phyloP scores from a whole-genome alignment of 2,329 filamentous ascomycete genomes.

The Arthroderma sp. region DNA sequence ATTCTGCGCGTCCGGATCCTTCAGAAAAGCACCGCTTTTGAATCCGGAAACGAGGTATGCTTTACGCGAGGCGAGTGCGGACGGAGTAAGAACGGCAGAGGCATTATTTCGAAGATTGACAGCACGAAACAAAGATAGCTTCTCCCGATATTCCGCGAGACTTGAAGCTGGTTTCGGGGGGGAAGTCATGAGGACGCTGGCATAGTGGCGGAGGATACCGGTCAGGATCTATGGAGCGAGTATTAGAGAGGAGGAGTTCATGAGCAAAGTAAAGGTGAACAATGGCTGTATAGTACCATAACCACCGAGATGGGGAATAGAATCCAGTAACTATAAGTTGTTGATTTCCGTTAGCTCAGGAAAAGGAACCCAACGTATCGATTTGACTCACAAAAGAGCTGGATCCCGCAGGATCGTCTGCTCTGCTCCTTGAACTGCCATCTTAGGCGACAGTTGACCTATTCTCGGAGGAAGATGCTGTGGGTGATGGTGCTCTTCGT shows the following conservation, averaged over 20 bases:
- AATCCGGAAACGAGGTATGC: constrained; percentile 67
- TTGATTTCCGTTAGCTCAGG: background rate
- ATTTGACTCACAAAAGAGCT: constrained; percentile 69
- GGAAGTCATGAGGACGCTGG: constrained; percentile 74
- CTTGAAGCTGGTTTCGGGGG: constrained; percentile 64
- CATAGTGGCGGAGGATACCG: constrained; percentile 91
- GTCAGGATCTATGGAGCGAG: constrained; percentile 57
- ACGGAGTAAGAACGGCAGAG: constrained; percentile 62
- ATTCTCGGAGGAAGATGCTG: background rate
- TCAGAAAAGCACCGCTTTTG: constrained; percentile 76
- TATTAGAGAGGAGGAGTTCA: background rate
- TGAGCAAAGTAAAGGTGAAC: background rate
- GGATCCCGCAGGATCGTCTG: constrained; percentile 98
- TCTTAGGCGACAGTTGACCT: constrained; percentile 27
- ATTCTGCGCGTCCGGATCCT: constrained; percentile 72
- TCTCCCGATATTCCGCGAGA: constrained; percentile 55
- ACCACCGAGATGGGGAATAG: constrained; percentile 92
- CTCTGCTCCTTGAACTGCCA: constrained; percentile 66
- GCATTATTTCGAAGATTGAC: constrained; percentile 74
- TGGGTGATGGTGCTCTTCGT: background rate
- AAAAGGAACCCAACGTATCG: background rate
- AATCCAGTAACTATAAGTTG: constrained; percentile 77
- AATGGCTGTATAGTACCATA: constrained; percentile 48
- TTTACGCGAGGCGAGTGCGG: constrained; percentile 68
- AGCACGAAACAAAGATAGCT: constrained; percentile 70